Conservation (phyloP, 2,329 filamentous ascomycete species). For the Talaromyces pinophilus region DNA sequence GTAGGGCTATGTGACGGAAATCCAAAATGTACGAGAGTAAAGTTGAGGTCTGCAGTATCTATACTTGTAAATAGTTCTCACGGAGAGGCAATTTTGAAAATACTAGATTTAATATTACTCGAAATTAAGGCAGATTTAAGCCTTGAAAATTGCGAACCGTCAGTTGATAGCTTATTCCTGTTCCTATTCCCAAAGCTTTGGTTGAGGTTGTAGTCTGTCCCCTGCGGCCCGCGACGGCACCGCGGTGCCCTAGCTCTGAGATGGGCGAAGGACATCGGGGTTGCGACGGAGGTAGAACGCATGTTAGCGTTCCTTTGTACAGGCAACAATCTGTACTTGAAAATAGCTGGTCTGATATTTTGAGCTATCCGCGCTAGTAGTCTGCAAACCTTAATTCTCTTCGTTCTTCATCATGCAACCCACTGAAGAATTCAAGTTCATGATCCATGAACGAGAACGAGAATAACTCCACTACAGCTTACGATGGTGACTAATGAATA, state of each 20-base stretch:
- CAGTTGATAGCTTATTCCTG: neutral
- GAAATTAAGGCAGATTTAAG: neutral
- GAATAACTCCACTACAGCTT: neutral
- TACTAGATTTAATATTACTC: neutral
- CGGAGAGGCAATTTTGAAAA: neutral
- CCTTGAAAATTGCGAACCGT: neutral
- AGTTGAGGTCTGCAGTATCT: neutral
- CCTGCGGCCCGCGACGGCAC: conserved; percentile 5
- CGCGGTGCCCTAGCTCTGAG: neutral
- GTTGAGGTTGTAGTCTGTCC: neutral
- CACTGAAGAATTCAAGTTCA: neutral
- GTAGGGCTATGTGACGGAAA: neutral
- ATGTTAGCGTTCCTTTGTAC: neutral
- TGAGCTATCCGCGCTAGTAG: neutral
- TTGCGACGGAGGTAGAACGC: neutral
- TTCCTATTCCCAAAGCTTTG: conserved; percentile 1
- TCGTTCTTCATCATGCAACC: neutral
- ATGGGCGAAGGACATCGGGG: neutral
- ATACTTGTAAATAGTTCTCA: neutral
- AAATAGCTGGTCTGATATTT: neutral
- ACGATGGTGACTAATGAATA: neutral
- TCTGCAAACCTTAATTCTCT: neutral
- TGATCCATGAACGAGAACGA: neutral
- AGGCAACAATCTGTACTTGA: neutral
- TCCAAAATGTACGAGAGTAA: neutral